phyloP scores from a whole-genome alignment of 2,329 filamentous ascomycete species.

The Aspergillus glaucus region DNA sequence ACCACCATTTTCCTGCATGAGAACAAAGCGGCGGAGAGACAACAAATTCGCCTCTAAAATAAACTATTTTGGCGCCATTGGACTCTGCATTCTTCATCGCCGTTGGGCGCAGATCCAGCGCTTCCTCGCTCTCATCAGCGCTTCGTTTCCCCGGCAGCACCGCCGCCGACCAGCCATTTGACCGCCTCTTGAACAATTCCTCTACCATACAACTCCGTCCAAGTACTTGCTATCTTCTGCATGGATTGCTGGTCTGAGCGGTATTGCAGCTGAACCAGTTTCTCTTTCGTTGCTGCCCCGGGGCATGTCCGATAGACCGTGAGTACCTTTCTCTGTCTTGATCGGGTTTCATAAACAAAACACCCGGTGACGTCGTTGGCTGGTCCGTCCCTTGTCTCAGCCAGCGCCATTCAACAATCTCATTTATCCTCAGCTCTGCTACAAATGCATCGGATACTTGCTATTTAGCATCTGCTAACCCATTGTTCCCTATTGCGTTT shows the following conservation, averaged over 20 bases:
- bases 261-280: neutral
- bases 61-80: too few relatives aligned
- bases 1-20: neutral
- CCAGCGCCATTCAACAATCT: neutral
- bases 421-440: neutral
- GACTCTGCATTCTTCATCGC: neutral
- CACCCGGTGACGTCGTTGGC: neutral
- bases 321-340: neutral
- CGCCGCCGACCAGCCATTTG: neutral
- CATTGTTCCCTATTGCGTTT: slow-evolving; percentile 1
- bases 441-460: slow-evolving; percentile 6
- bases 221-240: neutral
- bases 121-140: neutral
- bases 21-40: too few relatives aligned
- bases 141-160: slow-evolving; percentile 10
- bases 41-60: too few relatives aligned
- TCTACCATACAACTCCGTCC: too few relatives aligned
- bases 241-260: neutral
- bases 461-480: slow-evolving; percentile 2
- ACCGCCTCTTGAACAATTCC: neutral
- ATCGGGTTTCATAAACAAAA: slow-evolving; percentile 1
- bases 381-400: neutral
- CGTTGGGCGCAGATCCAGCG: neutral
- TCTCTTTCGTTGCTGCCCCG: neutral
- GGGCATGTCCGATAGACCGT: neutral